Conservation (phyloP, 768 basidiomycete genomes). For the Boletus fagicola region DNA sequence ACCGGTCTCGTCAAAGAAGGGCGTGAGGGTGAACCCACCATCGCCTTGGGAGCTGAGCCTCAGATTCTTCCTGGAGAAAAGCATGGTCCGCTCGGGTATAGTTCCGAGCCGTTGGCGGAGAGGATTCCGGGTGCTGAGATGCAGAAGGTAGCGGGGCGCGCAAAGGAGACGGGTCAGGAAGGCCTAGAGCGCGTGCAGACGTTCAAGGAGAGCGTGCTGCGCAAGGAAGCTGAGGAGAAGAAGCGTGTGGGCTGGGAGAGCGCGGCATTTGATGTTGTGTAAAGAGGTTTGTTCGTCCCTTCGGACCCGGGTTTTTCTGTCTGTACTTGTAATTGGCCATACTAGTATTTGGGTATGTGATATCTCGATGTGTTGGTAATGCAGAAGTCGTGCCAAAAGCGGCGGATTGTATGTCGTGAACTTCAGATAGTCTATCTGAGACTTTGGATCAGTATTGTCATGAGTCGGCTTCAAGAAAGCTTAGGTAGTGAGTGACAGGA, state of each 20-base stretch:
- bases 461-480: no score
- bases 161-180: slow-evolving; percentile 34
- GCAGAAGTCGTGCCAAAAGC: neutral
- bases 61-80: slow-evolving; percentile 70
- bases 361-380: neutral
- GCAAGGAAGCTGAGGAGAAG: slow-evolving; percentile 41
- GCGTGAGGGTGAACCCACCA: slow-evolving; percentile 30
- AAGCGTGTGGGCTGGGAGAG: slow-evolving; percentile 47
- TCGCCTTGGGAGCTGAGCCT: slow-evolving; percentile 73
- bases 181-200: slow-evolving; percentile 37
- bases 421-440: no score
- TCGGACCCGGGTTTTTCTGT: neutral
- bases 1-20: slow-evolving; percentile 62
- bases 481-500: no score
- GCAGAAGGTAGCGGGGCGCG: slow-evolving; percentile 32
- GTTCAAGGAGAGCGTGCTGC: slow-evolving; percentile 44
- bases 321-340: neutral
- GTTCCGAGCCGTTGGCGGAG: slow-evolving; percentile 37
- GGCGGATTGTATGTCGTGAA: neutral
- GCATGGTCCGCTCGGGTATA: slow-evolving; percentile 60
- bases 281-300: neutral
- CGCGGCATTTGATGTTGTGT: slow-evolving; percentile 42
- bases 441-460: no score
- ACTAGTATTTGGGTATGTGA: neutral
- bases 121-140: slow-evolving; percentile 2